These are phyloP conservation scores for Candida sithepensis DNA, from an alignment of 805 yeast species.

Conservation along the genomic window DNA sequence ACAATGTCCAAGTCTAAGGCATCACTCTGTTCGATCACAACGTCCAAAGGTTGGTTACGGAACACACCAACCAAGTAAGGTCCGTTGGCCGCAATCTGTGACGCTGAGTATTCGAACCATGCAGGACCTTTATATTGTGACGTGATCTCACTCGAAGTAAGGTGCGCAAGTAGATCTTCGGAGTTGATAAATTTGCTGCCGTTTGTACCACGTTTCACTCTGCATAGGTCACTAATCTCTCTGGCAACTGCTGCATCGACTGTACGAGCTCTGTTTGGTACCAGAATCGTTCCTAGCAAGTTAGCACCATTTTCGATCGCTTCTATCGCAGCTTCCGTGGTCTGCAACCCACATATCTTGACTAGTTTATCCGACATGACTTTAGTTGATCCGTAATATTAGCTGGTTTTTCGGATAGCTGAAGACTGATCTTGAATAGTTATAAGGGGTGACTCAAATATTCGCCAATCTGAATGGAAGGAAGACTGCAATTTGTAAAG, in stretches of 20 bases:
- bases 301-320: conserved; percentile 76
- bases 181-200: conserved; percentile 22
- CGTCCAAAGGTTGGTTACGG: conserved; percentile 70
- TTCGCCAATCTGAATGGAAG: no score
- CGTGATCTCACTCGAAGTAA: conserved; percentile 13
- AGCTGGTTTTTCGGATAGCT: background rate
- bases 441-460: no score
- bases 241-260: conserved; percentile 45
- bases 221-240: conserved; percentile 36
- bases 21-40: conserved; percentile 43
- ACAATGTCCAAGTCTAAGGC: conserved; percentile 65
- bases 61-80: conserved; percentile 88
- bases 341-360: conserved; percentile 81
- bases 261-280: conserved; percentile 77
- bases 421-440: no score
- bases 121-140: conserved; percentile 21
- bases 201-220: conserved; percentile 21
- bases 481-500: no score
- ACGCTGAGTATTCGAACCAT: conserved; percentile 31
- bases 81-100: conserved; percentile 36
- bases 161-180: conserved; percentile 20
- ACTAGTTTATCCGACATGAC: conserved; percentile 38
- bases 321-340: conserved; percentile 60
- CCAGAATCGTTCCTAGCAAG: conserved; percentile 80
- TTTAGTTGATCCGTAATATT: background rate